Conservation (phyloP, 2,329 filamentous ascomycete genomes). For the Fusarium irregulare region DNA sequence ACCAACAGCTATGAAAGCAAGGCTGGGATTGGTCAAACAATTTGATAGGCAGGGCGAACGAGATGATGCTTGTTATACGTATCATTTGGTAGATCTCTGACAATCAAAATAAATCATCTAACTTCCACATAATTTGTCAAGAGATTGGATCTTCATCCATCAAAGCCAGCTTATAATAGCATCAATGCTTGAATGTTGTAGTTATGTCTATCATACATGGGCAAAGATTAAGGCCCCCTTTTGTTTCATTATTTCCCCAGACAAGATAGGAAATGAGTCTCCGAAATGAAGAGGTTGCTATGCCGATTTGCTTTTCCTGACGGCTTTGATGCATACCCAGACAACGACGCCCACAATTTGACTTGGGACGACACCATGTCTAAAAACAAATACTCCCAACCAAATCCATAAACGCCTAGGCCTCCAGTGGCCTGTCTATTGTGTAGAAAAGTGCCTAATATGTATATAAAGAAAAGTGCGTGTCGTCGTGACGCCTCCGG, state of each 20-base stretch:
- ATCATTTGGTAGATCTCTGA: neutral
- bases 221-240: neutral
- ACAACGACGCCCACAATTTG: neutral
- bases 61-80: neutral
- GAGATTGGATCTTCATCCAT: neutral
- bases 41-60: neutral
- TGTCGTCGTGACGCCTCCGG: conserved; percentile 37
- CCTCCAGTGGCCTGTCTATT: conserved; percentile 34
- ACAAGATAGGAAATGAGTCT: conserved; percentile 1
- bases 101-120: neutral
- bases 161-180: neutral
- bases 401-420: conserved; percentile 22
- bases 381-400: conserved; percentile 13
- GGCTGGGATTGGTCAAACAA: neutral
- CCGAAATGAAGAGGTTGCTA: conserved; percentile 3
- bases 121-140: neutral
- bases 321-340: neutral
- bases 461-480: conserved; percentile 31
- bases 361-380: neutral
- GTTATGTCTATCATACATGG: conserved; percentile 5
- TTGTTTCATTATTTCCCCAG: conserved; percentile 1
- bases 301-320: neutral
- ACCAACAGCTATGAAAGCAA: neutral
- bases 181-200: neutral
- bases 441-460: conserved; percentile 25